A percentile compares a stretch with the other conserved stretches of the same genome.
Evolutionary conservation across 345 rosid species (phyloP).

Genomic region (Luvunga scandens): DNA sequence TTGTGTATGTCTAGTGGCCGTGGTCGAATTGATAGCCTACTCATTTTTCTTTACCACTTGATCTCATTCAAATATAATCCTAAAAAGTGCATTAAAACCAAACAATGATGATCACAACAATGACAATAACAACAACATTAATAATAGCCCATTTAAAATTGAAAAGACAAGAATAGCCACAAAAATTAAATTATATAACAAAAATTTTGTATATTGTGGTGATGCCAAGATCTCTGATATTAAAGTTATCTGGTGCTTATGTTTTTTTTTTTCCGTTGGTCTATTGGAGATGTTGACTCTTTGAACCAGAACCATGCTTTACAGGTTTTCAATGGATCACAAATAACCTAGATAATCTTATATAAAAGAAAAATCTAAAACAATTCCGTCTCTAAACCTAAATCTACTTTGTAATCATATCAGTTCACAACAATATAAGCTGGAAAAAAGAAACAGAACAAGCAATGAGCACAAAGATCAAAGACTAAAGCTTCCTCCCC

Average conservation of each 20-base stretch:
- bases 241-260: background rate
- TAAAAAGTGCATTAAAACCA: background rate
- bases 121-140: background rate
- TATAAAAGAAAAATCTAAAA: background rate
- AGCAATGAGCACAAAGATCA: background rate
- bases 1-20: slow-evolving; percentile 95
- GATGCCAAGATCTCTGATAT: background rate
- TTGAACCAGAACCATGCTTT: background rate
- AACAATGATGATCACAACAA: background rate
- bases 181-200: too few relatives aligned
- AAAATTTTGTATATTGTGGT: background rate
- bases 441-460: background rate
- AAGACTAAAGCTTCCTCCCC: background rate
- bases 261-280: background rate
- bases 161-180: background rate
- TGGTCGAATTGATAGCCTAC: slow-evolving; percentile 93
- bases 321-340: background rate
- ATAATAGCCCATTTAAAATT: background rate
- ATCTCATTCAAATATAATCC: background rate
- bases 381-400: background rate
- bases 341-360: background rate
- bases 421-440: background rate
- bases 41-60: slow-evolving; percentile 38
- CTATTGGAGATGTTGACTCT: background rate
- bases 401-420: background rate